phyloP scores from a whole-genome alignment of 31 red algal genomes.

The Odonthalia washingtoniensis region DNA sequence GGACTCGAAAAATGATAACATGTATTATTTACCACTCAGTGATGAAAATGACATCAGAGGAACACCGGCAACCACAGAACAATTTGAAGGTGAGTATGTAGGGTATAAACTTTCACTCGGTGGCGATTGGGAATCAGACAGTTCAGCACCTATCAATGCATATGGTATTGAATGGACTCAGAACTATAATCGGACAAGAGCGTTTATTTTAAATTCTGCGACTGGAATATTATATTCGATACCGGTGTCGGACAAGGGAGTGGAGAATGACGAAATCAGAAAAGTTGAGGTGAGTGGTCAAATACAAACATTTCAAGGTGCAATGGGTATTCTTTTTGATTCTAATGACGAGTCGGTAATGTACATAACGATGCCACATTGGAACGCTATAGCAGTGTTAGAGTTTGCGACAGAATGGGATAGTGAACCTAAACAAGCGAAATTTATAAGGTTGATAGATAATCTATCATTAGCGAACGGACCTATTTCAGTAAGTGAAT shows the following conservation, averaged over 20 bases:
- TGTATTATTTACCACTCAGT: slow-evolving; percentile 52
- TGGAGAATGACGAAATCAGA: slow-evolving; percentile 33
- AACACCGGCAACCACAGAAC: slow-evolving; percentile 2
- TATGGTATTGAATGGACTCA: slow-evolving; percentile 69
- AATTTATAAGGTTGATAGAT: slow-evolving; percentile 61
- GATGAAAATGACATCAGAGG: slow-evolving; percentile 55
- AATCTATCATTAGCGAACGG: slow-evolving; percentile 49
- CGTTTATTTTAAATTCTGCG: slow-evolving; percentile 56
- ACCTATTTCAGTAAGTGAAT: slow-evolving; percentile 54
- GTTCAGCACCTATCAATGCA: slow-evolving; percentile 28
- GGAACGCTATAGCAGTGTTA: slow-evolving; percentile 62
- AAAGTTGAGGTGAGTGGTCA: slow-evolving; percentile 45
- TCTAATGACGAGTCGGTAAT: slow-evolving; percentile 67
- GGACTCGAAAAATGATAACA: slow-evolving; percentile 46
- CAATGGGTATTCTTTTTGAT: slow-evolving; percentile 69
- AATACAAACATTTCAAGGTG: slow-evolving; percentile 51
- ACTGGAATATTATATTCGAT: slow-evolving; percentile 56
- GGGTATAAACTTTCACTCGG: slow-evolving; percentile 32
- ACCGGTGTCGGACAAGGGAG: slow-evolving; percentile 12
- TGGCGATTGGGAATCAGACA: slow-evolving; percentile 37
- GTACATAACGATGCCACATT: slow-evolving; percentile 68
- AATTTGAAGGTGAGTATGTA: slow-evolving; percentile 21
- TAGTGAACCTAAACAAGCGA: slow-evolving; percentile 39
- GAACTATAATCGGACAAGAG: slow-evolving; percentile 57
- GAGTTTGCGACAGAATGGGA: slow-evolving; percentile 35